These are phyloP conservation scores for Silene vulgaris DNA, from an alignment of 179 eudicot species.

Conservation along the genomic window DNA sequence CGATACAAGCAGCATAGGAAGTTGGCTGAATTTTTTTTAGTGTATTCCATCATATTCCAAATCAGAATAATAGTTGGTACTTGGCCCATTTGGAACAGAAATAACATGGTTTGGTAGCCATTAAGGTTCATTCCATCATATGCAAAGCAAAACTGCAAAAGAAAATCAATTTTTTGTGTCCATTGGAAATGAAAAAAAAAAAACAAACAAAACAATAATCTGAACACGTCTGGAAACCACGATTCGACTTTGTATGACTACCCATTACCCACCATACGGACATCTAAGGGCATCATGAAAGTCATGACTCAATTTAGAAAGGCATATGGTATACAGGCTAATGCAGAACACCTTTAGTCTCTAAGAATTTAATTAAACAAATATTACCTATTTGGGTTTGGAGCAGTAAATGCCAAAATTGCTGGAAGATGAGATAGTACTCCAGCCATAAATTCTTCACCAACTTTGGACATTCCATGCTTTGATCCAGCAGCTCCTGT, in stretches of 20 bases:
- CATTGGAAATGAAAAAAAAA: background rate
- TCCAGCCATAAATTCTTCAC: slow-evolving; percentile 98
- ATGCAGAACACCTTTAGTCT: background rate
- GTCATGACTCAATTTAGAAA: background rate
- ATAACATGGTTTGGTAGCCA: no score
- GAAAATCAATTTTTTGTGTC: background rate
- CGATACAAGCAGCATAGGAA: no score
- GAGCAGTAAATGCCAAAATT: slow-evolving; percentile 85
- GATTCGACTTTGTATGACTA: no score
- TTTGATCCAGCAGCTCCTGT: slow-evolving; percentile 54
- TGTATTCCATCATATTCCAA: no score
- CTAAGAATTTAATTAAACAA: background rate
- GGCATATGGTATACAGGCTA: background rate
- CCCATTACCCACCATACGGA: background rate
- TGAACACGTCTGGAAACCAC: no score
- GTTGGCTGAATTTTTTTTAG: no score
- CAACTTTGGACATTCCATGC: slow-evolving; percentile 78
- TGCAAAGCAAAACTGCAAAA: background rate
- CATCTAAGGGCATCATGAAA: background rate
- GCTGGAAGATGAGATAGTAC: slow-evolving; percentile 92
- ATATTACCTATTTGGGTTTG: slow-evolving; percentile 81
- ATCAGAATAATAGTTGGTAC: no score
- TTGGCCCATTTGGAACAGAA: no score
- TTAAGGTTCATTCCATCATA: no score
- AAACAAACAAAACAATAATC: no score